Base-by-base conservation (phyloP, 441 rosid species). In the Erysimum pusillum region DNA sequence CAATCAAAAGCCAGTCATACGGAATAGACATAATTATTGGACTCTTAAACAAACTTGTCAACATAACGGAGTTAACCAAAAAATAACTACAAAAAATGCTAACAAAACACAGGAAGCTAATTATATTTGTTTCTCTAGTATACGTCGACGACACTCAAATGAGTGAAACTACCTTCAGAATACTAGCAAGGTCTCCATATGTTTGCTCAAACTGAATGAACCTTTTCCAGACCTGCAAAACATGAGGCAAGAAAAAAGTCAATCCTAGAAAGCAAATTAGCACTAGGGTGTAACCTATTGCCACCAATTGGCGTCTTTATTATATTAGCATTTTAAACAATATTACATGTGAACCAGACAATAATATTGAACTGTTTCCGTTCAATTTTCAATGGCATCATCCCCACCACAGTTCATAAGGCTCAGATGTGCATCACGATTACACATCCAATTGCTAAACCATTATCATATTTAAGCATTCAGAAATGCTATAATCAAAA, bases 161-260 rank as follows among this genome's bases (percentile, higher is more conserved):
- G 67, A 59, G n/a, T 57, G 34, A 56, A 44, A 69, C 54, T 83
- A 95, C 99, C 99, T 95, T 95, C 83, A 93, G 81, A 85, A 87
- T 87, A 84, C 98, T 90, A 78, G 93, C 86, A 59, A 95, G 90
- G 84, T 95, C 99, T 44, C 99, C 99, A 85, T 90, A 93, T 67
- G 94, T 90, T 85, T 90, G 93, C 86, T 95, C 98, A 80, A 95
- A 95, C 68, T 87, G 90, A 74, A 82, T 73, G 73, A 90, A 95
- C 49, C 89, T 87, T 79, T 91, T 89, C 99, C 99, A 95, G 54
- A 95, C 89, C 99, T 93, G 86, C 72, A 66, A 77, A 85, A 14
- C 63, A 75, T 39, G 67, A 13, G 41, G 58, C 17, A 76, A 20
- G 25, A 31, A 52, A 74, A 53, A 39, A 6, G 34, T 51, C 15